Evolutionary conservation across 768 basidiomycete genomes (phyloP).

Genomic region (Arthromyces matolae): DNA sequence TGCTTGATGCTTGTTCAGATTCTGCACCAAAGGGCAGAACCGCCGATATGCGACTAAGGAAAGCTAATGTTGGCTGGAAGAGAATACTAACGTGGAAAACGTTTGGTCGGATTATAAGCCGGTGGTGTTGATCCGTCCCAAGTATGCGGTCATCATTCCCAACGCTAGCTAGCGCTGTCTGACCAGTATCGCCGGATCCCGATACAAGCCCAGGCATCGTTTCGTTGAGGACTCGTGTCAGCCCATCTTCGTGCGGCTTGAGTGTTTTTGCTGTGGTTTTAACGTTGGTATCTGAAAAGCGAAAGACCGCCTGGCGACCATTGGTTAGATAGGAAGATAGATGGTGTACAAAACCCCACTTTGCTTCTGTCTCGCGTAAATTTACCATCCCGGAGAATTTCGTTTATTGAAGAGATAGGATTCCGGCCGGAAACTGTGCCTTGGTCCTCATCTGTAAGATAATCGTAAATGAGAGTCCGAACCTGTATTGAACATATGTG

Average conservation of each 20-base stretch:
- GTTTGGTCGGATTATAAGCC: conserved; percentile 81
- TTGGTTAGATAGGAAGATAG: too few species aligned
- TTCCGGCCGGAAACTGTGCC: conserved; percentile 76
- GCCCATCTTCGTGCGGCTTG: conserved; percentile 76
- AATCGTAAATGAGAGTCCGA: conserved; percentile 78
- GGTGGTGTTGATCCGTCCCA: conserved; percentile 75
- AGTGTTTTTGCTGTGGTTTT: conserved; percentile 68
- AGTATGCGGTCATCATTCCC: conserved; percentile 73
- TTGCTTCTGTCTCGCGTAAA: conserved; percentile 76
- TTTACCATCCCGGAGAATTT: conserved; percentile 82
- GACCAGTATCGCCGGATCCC: conserved; percentile 59
- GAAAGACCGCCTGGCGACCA: conserved; percentile 88
- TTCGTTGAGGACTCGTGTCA: conserved; percentile 78
- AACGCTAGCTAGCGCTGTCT: conserved; percentile 54
- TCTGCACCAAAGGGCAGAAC: conserved; percentile 73
- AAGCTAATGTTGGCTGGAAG: conserved; percentile 91
- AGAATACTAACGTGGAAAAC: conserved; percentile 92
- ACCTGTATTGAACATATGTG: conserved; percentile 47
- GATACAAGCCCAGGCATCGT: conserved; percentile 94
- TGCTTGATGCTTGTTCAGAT: conserved; percentile 58
- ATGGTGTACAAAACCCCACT: conserved; percentile 49
- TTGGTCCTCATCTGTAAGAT: conserved; percentile 89
- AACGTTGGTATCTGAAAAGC: conserved; percentile 85
- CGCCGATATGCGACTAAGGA: conserved; percentile 69
- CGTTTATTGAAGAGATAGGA: conserved; percentile 91